Evolutionary conservation across 2,329 filamentous ascomycete genomes (phyloP).

Genomic region (Penicillium sp.): DNA sequence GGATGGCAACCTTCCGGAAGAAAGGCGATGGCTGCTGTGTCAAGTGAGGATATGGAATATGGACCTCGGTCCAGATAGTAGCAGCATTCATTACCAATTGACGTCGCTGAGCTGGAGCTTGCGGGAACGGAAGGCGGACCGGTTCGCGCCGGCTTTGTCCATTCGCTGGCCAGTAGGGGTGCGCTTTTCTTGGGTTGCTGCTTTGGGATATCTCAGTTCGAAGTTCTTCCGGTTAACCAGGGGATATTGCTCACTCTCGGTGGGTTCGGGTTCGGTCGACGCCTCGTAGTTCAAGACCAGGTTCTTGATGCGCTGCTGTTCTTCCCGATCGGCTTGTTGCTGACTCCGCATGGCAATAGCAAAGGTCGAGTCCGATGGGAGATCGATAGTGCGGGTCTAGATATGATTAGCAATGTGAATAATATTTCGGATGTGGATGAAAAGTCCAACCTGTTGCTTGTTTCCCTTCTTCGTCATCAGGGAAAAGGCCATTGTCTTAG

Average conservation of each 20-base stretch:
- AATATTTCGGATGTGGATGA: neutral
- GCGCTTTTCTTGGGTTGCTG: conserved; percentile 42
- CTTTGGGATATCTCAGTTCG: neutral
- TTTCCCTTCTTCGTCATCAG: conserved; percentile 95
- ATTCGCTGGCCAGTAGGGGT: conserved; percentile 43
- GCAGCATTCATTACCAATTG: conserved; percentile 71
- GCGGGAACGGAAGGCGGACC: conserved; percentile 75
- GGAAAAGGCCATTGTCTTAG: conserved; percentile 89
- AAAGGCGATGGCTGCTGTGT: conserved; percentile 1
- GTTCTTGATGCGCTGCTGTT: conserved; percentile 98
- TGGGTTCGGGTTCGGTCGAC: conserved; percentile 73
- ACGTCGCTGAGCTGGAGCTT: conserved; percentile 95
- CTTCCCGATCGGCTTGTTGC: conserved; percentile 90
- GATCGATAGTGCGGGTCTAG: conserved; percentile 84
- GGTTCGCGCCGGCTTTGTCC: conserved; percentile 62
- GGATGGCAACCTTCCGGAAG: neutral
- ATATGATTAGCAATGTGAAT: conserved; percentile 14
- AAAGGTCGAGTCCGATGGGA: conserved; percentile 84
- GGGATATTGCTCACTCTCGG: conserved; percentile 64
- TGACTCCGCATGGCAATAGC: conserved; percentile 94
- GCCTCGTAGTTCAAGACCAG: conserved; percentile 95
- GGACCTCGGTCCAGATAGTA: conserved; percentile 4
- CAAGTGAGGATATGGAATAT: conserved; percentile 1
- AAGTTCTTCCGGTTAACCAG: conserved; percentile 32
- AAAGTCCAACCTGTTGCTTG: conserved; percentile 72